These are phyloP conservation scores for Xylariales sp. DNA, from an alignment of 2,329 filamentous ascomycete genomes.

Conservation along the genomic window DNA sequence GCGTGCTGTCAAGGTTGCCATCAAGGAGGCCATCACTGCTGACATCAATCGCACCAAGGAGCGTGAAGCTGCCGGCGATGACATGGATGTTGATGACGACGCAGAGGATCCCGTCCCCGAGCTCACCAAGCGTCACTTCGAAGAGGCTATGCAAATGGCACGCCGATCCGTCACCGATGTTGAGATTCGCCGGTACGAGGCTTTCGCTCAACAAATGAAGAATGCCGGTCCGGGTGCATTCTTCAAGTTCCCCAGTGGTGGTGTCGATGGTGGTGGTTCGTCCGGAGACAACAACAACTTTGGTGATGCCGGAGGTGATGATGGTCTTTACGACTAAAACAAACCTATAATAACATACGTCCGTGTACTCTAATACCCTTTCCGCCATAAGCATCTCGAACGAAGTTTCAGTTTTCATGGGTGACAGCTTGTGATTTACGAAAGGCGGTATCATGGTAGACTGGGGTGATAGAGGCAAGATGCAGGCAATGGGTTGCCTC, in stretches of 20 bases:
- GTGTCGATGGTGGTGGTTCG: constrained; percentile 63
- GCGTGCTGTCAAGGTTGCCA: constrained; percentile 97
- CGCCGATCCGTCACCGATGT: constrained; percentile 93
- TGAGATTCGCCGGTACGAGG: constrained; percentile 96
- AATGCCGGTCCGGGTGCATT: constrained; percentile 90
- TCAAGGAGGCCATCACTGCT: constrained; percentile 87
- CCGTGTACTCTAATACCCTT: constrained; percentile 44
- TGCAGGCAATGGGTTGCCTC: background rate
- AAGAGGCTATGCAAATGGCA: constrained; percentile 96
- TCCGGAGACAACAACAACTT: constrained; percentile 59
- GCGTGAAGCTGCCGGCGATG: constrained; percentile 79
- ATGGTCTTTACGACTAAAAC: constrained; percentile 90
- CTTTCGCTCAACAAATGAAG: constrained; percentile 99
- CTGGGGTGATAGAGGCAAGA: constrained; percentile 5
- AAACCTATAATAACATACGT: constrained; percentile 6
- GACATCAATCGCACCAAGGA: constrained; percentile 94
- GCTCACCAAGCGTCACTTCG: constrained; percentile 93
- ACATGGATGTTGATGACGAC: constrained; percentile 78
- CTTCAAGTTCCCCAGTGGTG: constrained; percentile 91
- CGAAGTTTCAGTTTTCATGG: background rate
- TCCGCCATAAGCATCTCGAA: constrained; percentile 11
- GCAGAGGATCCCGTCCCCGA: constrained; percentile 91
- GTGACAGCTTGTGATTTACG: background rate
- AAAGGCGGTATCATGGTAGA: constrained; percentile 5
- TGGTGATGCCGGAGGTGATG: constrained; percentile 86